Evolutionary conservation across 768 basidiomycete species (phyloP), one percentile per base, ranked within the genome.

Genomic region (Psilocybe cyanescens): DNA sequence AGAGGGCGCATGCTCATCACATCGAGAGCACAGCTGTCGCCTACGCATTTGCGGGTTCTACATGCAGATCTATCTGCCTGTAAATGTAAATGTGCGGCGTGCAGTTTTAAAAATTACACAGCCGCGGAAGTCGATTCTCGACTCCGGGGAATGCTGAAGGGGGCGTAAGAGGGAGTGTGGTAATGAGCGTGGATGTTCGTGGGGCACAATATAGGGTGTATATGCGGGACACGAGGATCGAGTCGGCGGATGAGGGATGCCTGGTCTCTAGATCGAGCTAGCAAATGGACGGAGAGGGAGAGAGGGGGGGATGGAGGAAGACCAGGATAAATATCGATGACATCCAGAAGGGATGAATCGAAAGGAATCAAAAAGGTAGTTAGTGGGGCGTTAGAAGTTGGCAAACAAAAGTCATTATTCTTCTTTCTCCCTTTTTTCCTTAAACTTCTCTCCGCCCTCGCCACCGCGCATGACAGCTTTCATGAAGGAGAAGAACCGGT

Each of bases 401-500:
- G 33, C 31, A 41, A 12, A 53, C 11, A 14, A 8, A 9, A 37
- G 14, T 59, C 58, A 24, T 53, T 47, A 33, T 59, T 45, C 30
- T 39, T 54, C 50, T 53, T 31, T 46, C 24, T 59, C 60, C 54
- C 54, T 35, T 17, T 28, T 55, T 8, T 60, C 58, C 29, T 54
- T 53, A 17, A 83, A 83, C 62, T 72, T 71, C 62, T 73, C 78
- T 14, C 82, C 85, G 19, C 89, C 90, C 47, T 80, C 91, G 8
- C 93, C 92, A 19, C 91, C 90, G 2, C 88, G 86, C 88, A 95
- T 93, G 68, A 90, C 83, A 24, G 91, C 89, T 71, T 86, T 88
- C 88, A 95, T 89, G 68, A 95, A 95, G 28, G 80, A 61, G 74
- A 92, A 89, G 82, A 99, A 99, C 48, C 97, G 86, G 39, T 92